Percentiles rank a stretch among this genome's conserved stretches.
Conservation (phyloP, 1,139 yeast genomes). For the Hansenula sp. region DNA sequence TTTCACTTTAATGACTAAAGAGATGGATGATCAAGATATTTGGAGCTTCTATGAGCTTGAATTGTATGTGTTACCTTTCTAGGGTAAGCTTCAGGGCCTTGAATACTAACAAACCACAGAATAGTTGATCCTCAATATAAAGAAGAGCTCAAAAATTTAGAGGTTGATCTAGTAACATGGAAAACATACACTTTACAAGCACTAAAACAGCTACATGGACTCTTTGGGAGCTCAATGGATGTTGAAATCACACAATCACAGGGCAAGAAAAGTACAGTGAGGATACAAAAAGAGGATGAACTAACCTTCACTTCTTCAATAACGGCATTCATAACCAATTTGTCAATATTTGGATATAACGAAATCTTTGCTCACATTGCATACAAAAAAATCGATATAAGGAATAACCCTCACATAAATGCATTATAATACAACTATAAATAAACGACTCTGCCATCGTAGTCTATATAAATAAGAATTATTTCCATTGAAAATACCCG, state of each 20-base stretch:
- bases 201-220: slow-evolving; percentile 30
- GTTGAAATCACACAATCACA: slow-evolving; percentile 22
- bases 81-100: not conserved
- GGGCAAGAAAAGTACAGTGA: slow-evolving; percentile 22
- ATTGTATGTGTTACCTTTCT: slow-evolving; percentile 7
- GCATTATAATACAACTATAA: slow-evolving; percentile 9
- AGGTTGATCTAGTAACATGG: slow-evolving; percentile 33
- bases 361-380: slow-evolving; percentile 18
- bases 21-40: slow-evolving; percentile 2
- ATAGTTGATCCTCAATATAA: slow-evolving; percentile 10
- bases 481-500: slow-evolving; percentile 35
- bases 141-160: slow-evolving; percentile 15
- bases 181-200: slow-evolving; percentile 28
- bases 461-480: too few relatives aligned
- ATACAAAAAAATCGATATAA: slow-evolving; percentile 13
- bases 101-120: slow-evolving; percentile 2
- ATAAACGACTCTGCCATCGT: too few relatives aligned
- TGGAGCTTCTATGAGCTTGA: slow-evolving; percentile 8
- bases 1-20: too few relatives aligned
- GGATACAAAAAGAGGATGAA: slow-evolving; percentile 25
- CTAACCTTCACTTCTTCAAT: slow-evolving; percentile 26
- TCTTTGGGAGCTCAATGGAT: slow-evolving; percentile 34
- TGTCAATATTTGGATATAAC: slow-evolving; percentile 22
- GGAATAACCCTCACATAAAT: too few relatives aligned
- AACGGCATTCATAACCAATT: slow-evolving; percentile 23